Base-by-base conservation (phyloP, 805 yeast genomes). In the Ogataea angusta region DNA sequence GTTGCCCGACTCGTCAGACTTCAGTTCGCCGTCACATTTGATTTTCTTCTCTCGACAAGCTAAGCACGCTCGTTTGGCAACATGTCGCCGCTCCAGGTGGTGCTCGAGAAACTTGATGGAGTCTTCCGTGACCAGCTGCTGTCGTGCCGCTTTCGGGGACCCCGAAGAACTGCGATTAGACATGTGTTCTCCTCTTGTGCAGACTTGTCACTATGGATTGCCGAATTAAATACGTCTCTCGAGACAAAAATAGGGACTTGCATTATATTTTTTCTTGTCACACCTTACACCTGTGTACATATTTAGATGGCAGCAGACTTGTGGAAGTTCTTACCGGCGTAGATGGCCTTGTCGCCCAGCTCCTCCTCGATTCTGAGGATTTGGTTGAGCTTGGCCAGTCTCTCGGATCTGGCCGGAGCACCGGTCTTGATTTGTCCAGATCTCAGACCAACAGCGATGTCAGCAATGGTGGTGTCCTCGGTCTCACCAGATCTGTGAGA, bases 401-500 rank as follows among this genome's bases (percentile, higher is more conserved):
- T 91, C 80, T 91, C 99, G 58, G 97, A 87, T 80, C 99, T 90
- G 60, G 97, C 96, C 68, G 98, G 98, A 68, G 99, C 98, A 83
- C 99, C 99, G 59, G 97, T 87, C 90, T 91, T 91, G 75, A 91
- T 86, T 80, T 91, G 98, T 70, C 97, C 99, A 56, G 95, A 63
- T 83, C 97, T 88, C 71, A 91, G 80, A 79, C 98, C 98, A 62
- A 93, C 99, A 63, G 88, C 77, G 68, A 91, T 80, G 74, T 91
- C 98, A 66, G 99, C 98, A 71, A 91, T 91, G 78, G 87, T 83
- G 64, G 95, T 84, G 75, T 93, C 99, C 78, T 93, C 99, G 57
- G 97, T 90, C 81, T 91, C 99, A 77, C 99, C 99, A 61, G 97
- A 90, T 83, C 99, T 89, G 88, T 91, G 99, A 64, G 97, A 90